These are phyloP conservation scores for Acer campestre DNA, from an alignment of 345 rosid species.

Conservation along the genomic window DNA sequence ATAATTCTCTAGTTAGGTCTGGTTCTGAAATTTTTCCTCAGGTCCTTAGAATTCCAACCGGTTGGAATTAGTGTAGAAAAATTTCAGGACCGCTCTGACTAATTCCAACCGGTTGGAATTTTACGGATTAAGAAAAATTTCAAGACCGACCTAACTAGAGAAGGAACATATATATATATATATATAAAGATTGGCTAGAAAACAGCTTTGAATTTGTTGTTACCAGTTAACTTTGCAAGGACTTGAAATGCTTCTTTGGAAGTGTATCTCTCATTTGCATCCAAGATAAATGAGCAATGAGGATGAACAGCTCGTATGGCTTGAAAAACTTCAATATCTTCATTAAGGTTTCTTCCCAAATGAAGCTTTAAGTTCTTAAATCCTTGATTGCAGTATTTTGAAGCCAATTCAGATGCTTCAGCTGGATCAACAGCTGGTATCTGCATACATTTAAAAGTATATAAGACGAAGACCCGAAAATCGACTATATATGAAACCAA, in stretches of 20 bases:
- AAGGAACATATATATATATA: too few species aligned
- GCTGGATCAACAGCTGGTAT: constrained; percentile 76
- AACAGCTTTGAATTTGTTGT: background rate
- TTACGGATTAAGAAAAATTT: too few species aligned
- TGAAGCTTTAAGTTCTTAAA: constrained; percentile 83
- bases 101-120: too few species aligned
- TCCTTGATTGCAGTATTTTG: constrained; percentile 64
- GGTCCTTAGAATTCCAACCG: too few species aligned
- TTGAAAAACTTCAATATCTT: constrained; percentile 75
- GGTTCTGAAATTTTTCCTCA: too few species aligned
- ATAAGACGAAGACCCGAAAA: background rate
- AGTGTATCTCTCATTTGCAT: constrained; percentile 86
- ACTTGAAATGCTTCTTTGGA: constrained; percentile 74
- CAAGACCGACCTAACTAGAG: too few species aligned
- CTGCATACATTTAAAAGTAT: constrained; percentile 36
- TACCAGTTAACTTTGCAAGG: constrained; percentile 73
- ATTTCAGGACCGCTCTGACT: too few species aligned
- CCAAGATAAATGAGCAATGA: constrained; percentile 76
- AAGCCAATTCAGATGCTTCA: constrained; percentile 76
- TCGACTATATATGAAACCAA: background rate
- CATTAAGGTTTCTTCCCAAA: constrained; percentile 72
- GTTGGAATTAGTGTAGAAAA: too few species aligned
- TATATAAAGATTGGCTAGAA: constrained; percentile 3
- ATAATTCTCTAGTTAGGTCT: too few species aligned
- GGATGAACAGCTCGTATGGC: constrained; percentile 77